Percentiles rank a stretch among this genome's conserved stretches.
Evolutionary conservation across 2,329 filamentous ascomycete genomes (phyloP).

Genomic region (Volutella citrinella): DNA sequence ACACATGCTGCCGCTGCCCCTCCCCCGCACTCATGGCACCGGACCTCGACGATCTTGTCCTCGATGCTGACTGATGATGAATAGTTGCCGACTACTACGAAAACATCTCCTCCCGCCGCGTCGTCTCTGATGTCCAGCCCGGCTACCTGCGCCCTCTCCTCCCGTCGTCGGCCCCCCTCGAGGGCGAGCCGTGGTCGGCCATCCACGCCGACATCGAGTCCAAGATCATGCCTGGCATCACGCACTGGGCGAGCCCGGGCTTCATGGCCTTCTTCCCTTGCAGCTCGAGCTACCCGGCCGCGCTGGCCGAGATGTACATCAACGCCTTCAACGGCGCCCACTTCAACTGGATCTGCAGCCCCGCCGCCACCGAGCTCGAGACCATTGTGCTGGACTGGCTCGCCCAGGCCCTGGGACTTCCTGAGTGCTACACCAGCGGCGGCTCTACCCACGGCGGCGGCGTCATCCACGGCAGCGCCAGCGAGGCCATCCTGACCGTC

Average conservation of each 20-base stretch:
- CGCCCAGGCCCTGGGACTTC: conserved; percentile 70
- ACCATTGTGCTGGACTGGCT: conserved; percentile 93
- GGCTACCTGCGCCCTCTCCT: conserved; percentile 83
- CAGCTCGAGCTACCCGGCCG: conserved; percentile 74
- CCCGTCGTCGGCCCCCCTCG: conserved; percentile 61
- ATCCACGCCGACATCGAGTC: conserved; percentile 82
- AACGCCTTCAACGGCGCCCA: conserved; percentile 84
- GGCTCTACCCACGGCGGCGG: conserved; percentile 73
- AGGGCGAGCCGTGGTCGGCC: conserved; percentile 69
- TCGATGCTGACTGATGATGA: too few relatives aligned
- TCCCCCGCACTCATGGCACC: conserved; percentile 1
- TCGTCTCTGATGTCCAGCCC: conserved; percentile 75
- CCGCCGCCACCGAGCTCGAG: conserved; percentile 89
- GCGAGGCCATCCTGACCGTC: conserved; percentile 80
- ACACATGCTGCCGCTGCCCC: too few relatives aligned
- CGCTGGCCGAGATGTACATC: conserved; percentile 90
- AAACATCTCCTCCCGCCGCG: conserved; percentile 64
- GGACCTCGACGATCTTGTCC: too few relatives aligned
- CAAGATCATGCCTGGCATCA: conserved; percentile 88
- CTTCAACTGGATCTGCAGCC: conserved; percentile 97
- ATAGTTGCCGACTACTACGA: conserved; percentile 83
- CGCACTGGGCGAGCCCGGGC: conserved; percentile 91
- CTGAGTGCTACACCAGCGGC: conserved; percentile 69
- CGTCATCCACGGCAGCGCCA: conserved; percentile 91
- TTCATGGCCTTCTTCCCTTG: conserved; percentile 97